Percentiles rank a stretch among this genome's conserved stretches.
phyloP scores from a whole-genome alignment of 371 early-diverging fungal species.

The Phascolomyces articulosus region DNA sequence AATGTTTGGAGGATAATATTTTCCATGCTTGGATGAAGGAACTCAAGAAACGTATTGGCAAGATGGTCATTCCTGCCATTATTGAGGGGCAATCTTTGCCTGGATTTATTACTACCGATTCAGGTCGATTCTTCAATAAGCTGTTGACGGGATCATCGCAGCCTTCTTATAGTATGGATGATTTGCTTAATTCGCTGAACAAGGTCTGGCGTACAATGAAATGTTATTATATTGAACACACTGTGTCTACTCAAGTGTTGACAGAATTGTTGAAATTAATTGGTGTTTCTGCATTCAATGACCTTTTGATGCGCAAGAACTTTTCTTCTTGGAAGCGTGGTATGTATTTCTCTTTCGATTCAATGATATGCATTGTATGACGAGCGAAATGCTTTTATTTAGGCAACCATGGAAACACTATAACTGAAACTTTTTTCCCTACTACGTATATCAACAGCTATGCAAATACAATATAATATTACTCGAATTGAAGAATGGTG shows the following conservation, averaged over 20 bases:
- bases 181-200: constrained; percentile 85
- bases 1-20: constrained; percentile 64
- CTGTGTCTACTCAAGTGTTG: constrained; percentile 74
- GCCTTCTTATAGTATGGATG: constrained; percentile 82
- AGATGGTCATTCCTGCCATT: constrained; percentile 91
- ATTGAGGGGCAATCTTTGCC: constrained; percentile 89
- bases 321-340: constrained; percentile 85
- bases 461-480: constrained; percentile 98
- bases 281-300: constrained; percentile 91
- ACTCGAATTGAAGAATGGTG: constrained; percentile 97
- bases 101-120: constrained; percentile 85
- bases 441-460: constrained; percentile 39
- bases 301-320: constrained; percentile 86
- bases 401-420: neutral
- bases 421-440: neutral
- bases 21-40: constrained; percentile 88
- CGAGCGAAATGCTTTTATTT: no score
- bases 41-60: constrained; percentile 84
- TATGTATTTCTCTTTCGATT: neutral
- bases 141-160: constrained; percentile 65
- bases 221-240: constrained; percentile 89
- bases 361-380: no score
- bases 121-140: constrained; percentile 80
- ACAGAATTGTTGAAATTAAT: constrained; percentile 87
- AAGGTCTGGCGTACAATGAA: constrained; percentile 88